Conservation (phyloP, 768 basidiomycete species). For the Thelephora aurantiotincta region DNA sequence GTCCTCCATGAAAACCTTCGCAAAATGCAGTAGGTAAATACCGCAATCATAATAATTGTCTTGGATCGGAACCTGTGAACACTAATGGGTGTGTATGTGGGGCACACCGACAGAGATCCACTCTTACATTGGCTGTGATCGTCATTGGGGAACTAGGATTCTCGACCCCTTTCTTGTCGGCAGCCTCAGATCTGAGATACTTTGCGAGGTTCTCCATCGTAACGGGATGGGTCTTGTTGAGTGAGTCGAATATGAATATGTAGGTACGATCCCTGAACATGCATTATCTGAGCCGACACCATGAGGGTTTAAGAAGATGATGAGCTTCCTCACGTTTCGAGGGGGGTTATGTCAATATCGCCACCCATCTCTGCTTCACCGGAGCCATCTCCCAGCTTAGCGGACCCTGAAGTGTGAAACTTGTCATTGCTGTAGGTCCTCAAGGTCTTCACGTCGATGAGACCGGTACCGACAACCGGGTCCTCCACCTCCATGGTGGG, state of each 20-base stretch:
- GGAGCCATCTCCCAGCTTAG: no score
- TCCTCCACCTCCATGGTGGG: no score
- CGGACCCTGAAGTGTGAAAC: no score
- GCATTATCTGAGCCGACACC: no score
- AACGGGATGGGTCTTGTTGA: constrained; percentile 57
- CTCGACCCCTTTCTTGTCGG: constrained; percentile 36
- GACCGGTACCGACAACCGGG: no score
- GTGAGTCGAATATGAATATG: constrained; percentile 84
- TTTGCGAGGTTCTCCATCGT: constrained; percentile 42
- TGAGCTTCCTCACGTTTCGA: not conserved
- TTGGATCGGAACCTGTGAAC: constrained; percentile 73
- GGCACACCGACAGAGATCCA: not conserved
- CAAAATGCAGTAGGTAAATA: constrained; percentile 80
- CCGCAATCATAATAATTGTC: constrained; percentile 90
- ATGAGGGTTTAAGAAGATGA: no score
- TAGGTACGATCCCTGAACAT: constrained; percentile 29
- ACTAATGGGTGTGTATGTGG: not conserved
- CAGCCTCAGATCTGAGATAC: constrained; percentile 71
- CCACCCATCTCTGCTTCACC: no score
- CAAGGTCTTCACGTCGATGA: no score
- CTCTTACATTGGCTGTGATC: constrained; percentile 11
- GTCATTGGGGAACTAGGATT: constrained; percentile 6
- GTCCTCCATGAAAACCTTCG: constrained; percentile 56
- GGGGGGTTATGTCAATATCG: not conserved
- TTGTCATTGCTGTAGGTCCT: no score